Base-by-base conservation (phyloP, 371 early-diverging fungal species). In the Mucor ambiguus region DNA sequence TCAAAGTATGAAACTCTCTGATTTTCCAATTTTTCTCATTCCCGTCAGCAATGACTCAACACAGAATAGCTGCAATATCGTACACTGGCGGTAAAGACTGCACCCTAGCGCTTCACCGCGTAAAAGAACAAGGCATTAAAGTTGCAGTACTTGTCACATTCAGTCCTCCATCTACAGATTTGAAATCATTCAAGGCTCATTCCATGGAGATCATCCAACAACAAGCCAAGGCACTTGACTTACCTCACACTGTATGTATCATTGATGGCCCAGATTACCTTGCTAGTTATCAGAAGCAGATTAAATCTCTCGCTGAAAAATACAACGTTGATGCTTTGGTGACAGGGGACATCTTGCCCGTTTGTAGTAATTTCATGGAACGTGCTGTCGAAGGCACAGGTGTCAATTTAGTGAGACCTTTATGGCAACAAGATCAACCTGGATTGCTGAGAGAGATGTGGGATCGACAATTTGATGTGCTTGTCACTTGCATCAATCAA, bases 61-160 rank as follows among this genome's bases (percentile, higher is more conserved):
- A 30, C 30, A 43, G 30, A 49, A 61, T 64, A 11, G 84, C 82
- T 1, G 86, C 83, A 8, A 62, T 87, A 22, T 81, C 82, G 43
- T 86, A 82, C 70, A 87, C 86, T 3, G 88, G 85, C 32, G 86
- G 86, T 48, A 87, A 87, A 72, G 87, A 87, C 66, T 85, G 82
- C 43, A 79, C 81, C 26, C 64, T 87, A 43, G 79, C 86, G 18
- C 60, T 86, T 38, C 76, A 76, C 60, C 64, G 84, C 24, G 75
- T 84, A 0, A 72, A 70, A 46, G 62, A 73, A 1, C 73, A 70
- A n/a, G 73, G 69, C 8, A 73, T 74, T 29, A 69, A 77, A n/a
- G 71, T 82, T 0, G 77, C 75, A 2, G 70, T 83, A 0, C 73
- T 86, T 2, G 83, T 87, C 20, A 83, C 85, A 6, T 87, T 87